These are phyloP conservation scores for Quercus phellos DNA, from an alignment of 331 rosid genomes.

Conservation along the genomic window DNA sequence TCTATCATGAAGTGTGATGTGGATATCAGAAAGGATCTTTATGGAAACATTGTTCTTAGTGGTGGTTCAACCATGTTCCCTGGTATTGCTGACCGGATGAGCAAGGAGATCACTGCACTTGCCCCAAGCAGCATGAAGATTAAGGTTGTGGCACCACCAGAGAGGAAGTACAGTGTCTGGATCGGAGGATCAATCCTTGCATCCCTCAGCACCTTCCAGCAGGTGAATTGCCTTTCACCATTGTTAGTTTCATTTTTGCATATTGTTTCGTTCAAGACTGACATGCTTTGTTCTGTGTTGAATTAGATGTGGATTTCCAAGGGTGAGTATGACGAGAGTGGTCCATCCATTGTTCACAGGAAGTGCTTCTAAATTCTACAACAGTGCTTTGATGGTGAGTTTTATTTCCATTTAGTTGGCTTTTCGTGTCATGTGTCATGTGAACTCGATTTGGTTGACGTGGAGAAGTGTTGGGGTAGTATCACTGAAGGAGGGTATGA, in stretches of 20 bases:
- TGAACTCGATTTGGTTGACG: constrained; percentile 41
- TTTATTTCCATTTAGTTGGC: constrained; percentile 42
- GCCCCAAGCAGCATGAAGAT: constrained; percentile 46
- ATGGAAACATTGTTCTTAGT: constrained; percentile 43
- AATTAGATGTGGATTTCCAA: constrained; percentile 70
- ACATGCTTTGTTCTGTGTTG: constrained; percentile 7
- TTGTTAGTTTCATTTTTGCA: not conserved
- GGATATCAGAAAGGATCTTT: constrained; percentile 41
- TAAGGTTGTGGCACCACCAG: constrained; percentile 44
- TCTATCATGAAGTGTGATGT: constrained; percentile 44
- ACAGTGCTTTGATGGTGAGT: constrained; percentile 46
- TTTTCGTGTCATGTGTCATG: constrained; percentile 56
- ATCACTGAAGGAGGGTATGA: constrained; percentile 17
- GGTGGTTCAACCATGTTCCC: constrained; percentile 45
- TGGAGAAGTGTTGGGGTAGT: constrained; percentile 20
- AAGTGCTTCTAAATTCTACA: constrained; percentile 51
- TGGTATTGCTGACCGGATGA: constrained; percentile 39
- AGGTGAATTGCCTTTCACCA: constrained; percentile 21
- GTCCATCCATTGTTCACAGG: constrained; percentile 78
- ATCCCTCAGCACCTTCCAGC: constrained; percentile 45
- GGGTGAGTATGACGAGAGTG: constrained; percentile 72
- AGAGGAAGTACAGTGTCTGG: constrained; percentile 46
- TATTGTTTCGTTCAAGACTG: not conserved
- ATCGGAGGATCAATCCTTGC: constrained; percentile 43
- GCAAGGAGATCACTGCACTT: constrained; percentile 43